These are phyloP conservation scores for Peronosclerospora sorghi DNA, from an alignment of 352 stramenopile genomes.

Conservation along the genomic window DNA sequence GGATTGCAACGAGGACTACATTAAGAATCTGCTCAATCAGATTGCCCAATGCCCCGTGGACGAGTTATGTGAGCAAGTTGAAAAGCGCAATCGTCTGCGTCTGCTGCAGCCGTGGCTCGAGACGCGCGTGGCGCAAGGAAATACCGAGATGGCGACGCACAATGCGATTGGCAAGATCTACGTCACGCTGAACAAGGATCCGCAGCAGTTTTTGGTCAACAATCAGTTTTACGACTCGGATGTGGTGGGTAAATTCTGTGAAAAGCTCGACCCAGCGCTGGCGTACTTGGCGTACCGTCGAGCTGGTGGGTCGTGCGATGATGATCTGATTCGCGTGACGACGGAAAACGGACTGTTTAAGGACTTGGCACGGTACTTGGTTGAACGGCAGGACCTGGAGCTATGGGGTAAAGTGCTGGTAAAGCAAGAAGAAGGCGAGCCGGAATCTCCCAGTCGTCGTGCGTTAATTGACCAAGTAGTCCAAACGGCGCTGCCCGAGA, in stretches of 20 bases:
- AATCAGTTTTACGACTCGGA: slow-evolving; percentile 99
- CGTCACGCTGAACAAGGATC: slow-evolving; percentile 99
- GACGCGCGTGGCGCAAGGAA: slow-evolving; percentile 96
- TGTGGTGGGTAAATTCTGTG: slow-evolving; percentile 98
- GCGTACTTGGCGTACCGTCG: slow-evolving; percentile 99
- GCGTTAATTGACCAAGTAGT: slow-evolving; percentile 98
- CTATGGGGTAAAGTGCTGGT: slow-evolving; percentile 96
- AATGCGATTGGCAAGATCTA: slow-evolving; percentile 99
- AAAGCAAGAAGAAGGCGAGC: slow-evolving; percentile 87
- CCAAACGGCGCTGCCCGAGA: slow-evolving; percentile 99
- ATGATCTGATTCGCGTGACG: slow-evolving; percentile 98
- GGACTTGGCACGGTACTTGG: slow-evolving; percentile 97
- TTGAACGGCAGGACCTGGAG: slow-evolving; percentile 97
- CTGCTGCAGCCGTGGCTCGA: slow-evolving; percentile 99
- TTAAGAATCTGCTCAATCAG: slow-evolving; percentile 99
- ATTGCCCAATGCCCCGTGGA: slow-evolving; percentile 92
- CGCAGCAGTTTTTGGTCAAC: slow-evolving; percentile 98
- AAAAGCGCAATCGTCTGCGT: slow-evolving; percentile 98
- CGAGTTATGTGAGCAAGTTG: slow-evolving; percentile 97
- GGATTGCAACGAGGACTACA: slow-evolving; percentile 99
- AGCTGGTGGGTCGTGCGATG: slow-evolving; percentile 95
- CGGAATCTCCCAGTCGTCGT: slow-evolving; percentile 86
- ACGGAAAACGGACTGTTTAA: slow-evolving; percentile 99
- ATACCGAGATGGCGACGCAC: slow-evolving; percentile 97
- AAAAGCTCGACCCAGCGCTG: slow-evolving; percentile 98